These are phyloP conservation scores for Novymonas esmeraldas DNA, from an alignment of 208 protist species.

Conservation along the genomic window DNA sequence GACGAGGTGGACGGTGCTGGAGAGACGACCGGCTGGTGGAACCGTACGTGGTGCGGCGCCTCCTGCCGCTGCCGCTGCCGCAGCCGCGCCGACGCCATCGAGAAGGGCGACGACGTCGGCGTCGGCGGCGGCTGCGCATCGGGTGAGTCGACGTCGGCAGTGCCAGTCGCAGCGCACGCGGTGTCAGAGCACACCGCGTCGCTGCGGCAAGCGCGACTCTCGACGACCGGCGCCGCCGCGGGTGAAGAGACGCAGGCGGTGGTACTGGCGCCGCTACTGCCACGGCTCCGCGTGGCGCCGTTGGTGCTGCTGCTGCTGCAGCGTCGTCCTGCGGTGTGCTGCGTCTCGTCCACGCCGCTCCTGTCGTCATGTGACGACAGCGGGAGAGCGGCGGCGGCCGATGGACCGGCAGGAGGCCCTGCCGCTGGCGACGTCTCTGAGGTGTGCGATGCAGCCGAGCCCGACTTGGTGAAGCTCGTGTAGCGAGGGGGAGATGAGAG, in stretches of 20 bases:
- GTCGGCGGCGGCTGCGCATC: constrained; percentile 16
- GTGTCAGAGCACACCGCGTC: no score
- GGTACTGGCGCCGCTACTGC: constrained; percentile 7
- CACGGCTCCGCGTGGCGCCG: constrained; percentile 5
- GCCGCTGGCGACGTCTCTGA: no score
- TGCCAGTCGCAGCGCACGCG: no score
- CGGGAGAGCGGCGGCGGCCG: no score
- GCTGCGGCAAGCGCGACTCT: no score
- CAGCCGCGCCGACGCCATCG: background rate
- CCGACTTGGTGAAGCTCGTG: background rate
- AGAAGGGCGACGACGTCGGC: background rate
- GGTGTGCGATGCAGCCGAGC: background rate
- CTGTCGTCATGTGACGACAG: no score
- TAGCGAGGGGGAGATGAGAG: background rate
- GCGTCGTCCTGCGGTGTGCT: no score
- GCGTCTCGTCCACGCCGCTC: no score
- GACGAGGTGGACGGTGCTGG: background rate
- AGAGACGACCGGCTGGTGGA: background rate
- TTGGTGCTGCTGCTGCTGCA: constrained; percentile 8
- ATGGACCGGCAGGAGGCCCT: no score
- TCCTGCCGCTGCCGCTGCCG: background rate
- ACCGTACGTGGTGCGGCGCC: constrained; percentile 15
- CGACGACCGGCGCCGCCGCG: no score
- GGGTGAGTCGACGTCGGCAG: constrained; percentile 10
- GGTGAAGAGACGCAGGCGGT: constrained; percentile 3